phyloP scores from a whole-genome alignment of 225 moss, liverwort and hornwort species.

The Marchantia paleacea region DNA sequence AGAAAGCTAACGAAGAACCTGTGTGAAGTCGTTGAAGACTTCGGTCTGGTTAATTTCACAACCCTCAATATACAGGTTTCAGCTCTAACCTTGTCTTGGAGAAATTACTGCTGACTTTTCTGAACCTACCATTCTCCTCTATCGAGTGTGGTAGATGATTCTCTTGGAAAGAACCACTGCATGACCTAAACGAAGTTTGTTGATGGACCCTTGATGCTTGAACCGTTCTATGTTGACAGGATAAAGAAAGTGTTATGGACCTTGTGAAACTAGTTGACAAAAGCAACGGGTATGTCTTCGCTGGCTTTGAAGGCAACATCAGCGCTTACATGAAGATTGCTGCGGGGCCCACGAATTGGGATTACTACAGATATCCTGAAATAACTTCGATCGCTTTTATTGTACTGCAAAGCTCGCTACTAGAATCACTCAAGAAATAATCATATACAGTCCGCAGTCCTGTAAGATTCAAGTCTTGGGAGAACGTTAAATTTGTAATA shows the following conservation, averaged over 20 bases:
- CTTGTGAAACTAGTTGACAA: conserved; percentile 89
- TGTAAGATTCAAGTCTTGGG: background rate
- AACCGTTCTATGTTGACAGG: conserved; percentile 42
- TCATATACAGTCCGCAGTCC: no score
- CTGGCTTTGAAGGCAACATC: conserved; percentile 86
- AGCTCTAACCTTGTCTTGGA: background rate
- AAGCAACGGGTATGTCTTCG: conserved; percentile 96
- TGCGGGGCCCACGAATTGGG: conserved; percentile 83
- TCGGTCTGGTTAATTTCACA: conserved; percentile 87
- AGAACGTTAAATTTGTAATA: background rate
- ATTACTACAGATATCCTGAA: conserved; percentile 97
- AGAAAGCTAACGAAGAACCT: conserved; percentile 92
- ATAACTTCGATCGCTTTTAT: background rate
- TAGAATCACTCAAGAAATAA: no score
- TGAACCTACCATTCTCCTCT: no score
- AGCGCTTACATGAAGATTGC: conserved; percentile 81
- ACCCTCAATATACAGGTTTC: conserved; percentile 91
- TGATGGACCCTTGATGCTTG: background rate
- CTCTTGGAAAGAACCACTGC: no score
- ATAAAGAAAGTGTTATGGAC: conserved; percentile 94
- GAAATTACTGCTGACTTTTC: background rate
- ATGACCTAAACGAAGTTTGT: background rate
- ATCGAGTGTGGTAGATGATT: no score
- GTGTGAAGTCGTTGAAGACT: conserved; percentile 96
- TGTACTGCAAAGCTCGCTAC: no score